Conservation (phyloP, 495 filamentous ascomycete species). For the Halenospora varia region DNA sequence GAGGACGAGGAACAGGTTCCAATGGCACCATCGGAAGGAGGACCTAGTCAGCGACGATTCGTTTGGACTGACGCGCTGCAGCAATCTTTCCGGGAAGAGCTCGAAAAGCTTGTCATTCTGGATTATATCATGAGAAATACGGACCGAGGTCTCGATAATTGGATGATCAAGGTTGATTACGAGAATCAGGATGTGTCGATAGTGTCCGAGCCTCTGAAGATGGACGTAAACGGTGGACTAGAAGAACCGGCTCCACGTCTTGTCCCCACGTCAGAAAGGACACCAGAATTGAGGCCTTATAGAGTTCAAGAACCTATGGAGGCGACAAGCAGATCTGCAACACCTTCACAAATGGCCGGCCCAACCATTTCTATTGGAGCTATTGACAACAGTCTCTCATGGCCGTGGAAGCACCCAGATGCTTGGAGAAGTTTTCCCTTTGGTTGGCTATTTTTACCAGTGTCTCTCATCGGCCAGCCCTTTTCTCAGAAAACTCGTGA, state of each 20-base stretch:
- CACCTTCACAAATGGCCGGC: conserved; percentile 47
- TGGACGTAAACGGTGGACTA: conserved; percentile 53
- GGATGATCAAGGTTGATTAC: conserved; percentile 98
- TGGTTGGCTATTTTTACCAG: conserved; percentile 96
- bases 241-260: conserved; percentile 56
- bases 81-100: conserved; percentile 87
- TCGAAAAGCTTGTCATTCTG: conserved; percentile 95
- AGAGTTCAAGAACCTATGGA: conserved; percentile 80
- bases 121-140: conserved; percentile 99
- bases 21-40: conserved; percentile 42
- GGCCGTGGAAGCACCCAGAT: conserved; percentile 99
- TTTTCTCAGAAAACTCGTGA: conserved; percentile 90
- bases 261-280: conserved; percentile 45
- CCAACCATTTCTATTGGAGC: conserved; percentile 77
- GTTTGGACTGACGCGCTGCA: conserved; percentile 88
- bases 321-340: conserved; percentile 58
- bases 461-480: conserved; percentile 91
- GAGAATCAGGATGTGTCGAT: conserved; percentile 77
- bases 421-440: conserved; percentile 91
- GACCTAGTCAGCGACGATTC: conserved; percentile 54
- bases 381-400: conserved; percentile 96
- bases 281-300: conserved; percentile 59
- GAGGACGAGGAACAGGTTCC: conserved; percentile 51
- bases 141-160: conserved; percentile 94
- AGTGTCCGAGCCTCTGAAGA: conserved; percentile 72